phyloP scores from a whole-genome alignment of 2,329 filamentous ascomycete genomes.

The Sporothrix dimorphospora region DNA sequence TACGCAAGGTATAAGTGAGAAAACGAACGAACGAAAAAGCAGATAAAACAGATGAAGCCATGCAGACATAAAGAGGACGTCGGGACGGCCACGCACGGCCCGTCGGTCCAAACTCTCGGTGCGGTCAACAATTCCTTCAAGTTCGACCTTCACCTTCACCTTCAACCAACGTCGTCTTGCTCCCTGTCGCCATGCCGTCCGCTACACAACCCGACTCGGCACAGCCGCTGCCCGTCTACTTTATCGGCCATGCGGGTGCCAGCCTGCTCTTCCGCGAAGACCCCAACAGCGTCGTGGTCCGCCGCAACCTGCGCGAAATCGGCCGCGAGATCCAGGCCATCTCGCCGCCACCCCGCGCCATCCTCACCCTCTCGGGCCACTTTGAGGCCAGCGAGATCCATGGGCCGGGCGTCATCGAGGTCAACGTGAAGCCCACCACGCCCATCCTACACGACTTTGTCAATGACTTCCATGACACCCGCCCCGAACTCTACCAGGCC shows the following conservation, averaged over 20 bases:
- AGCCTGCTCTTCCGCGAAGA: conserved; percentile 22
- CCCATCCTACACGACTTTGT: conserved; percentile 29
- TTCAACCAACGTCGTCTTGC: background rate
- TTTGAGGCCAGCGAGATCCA: conserved; percentile 27
- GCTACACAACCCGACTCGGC: background rate
- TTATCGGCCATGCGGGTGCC: conserved; percentile 26
- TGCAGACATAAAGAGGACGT: background rate
- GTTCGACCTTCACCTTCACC: background rate
- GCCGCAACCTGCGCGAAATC: conserved; percentile 14
- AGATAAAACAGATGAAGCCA: background rate
- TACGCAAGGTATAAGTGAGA: background rate
- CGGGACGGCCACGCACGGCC: background rate
- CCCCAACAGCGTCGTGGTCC: background rate
- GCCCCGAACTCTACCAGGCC: conserved; percentile 20
- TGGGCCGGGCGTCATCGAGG: conserved; percentile 26
- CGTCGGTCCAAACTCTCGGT: background rate
- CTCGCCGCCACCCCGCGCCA: conserved; percentile 12
- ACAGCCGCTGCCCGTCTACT: conserved; percentile 14
- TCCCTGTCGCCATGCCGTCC: background rate
- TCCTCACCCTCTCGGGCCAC: conserved; percentile 23
- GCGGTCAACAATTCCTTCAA: background rate
- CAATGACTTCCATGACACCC: conserved; percentile 27
- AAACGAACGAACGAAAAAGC: background rate
- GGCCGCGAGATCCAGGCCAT: conserved; percentile 22
- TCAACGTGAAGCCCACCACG: conserved; percentile 23